Conservation (phyloP, 495 filamentous ascomycete species). For the Penicillium mononematosum region DNA sequence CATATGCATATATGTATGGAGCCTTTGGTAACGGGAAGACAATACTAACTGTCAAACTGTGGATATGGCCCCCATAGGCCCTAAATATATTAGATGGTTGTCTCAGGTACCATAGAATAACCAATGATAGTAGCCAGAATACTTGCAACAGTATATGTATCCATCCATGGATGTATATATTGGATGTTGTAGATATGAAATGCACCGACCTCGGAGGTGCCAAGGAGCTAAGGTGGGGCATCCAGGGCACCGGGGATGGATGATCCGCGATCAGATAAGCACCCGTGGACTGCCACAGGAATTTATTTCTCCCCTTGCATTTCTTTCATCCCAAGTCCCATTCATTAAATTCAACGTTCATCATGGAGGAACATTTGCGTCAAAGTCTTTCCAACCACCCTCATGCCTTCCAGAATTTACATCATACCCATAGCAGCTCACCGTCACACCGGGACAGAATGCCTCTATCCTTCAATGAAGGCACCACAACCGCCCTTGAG, state of each 20-base stretch:
- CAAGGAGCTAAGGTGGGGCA: background rate
- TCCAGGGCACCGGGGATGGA: background rate
- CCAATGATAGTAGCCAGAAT: too few species aligned
- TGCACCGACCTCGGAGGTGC: background rate
- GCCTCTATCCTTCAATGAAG: constrained; percentile 30
- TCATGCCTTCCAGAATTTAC: constrained; percentile 24
- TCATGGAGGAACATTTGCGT: constrained; percentile 42
- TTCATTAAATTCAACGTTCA: constrained; percentile 1
- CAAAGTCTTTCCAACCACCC: constrained; percentile 41
- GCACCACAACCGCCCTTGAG: constrained; percentile 40
- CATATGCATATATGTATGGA: too few species aligned
- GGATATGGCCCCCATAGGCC: too few species aligned
- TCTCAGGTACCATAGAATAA: too few species aligned
- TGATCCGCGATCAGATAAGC: constrained; percentile 14
- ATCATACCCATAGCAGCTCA: constrained; percentile 21
- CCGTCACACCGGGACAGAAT: constrained; percentile 26
- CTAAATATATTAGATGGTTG: too few species aligned
- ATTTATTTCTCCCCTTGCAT: constrained; percentile 1
- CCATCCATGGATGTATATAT: too few species aligned
- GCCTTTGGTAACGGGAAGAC: too few species aligned
- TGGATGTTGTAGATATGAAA: too few species aligned
- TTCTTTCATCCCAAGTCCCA: background rate
- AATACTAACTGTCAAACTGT: too few species aligned
- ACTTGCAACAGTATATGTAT: too few species aligned
- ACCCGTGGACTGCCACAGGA: constrained; percentile 15